phyloP scores from a whole-genome alignment of 78 protist species.

The Chrysochromulina tobinii region DNA sequence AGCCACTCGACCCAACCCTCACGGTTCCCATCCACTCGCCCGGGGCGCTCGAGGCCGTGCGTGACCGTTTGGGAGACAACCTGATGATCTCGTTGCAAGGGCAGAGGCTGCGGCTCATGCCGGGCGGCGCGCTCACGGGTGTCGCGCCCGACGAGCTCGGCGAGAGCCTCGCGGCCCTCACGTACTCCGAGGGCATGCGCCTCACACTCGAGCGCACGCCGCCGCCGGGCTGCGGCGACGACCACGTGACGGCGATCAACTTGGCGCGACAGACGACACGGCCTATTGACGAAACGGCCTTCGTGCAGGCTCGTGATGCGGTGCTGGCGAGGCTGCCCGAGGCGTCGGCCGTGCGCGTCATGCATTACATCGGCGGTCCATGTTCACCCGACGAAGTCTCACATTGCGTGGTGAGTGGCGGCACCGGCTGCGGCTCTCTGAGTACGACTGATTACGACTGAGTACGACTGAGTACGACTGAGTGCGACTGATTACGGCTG shows the following conservation, averaged over 20 bases:
- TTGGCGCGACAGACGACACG: not conserved
- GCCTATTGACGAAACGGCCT: no score
- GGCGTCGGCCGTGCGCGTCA: not conserved
- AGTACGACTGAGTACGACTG: no score
- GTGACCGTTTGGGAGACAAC: not conserved
- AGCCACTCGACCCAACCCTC: not conserved
- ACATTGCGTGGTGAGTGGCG: slow-evolving; percentile 7
- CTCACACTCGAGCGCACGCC: no score
- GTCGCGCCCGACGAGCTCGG: not conserved
- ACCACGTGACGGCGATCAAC: not conserved
- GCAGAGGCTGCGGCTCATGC: not conserved
- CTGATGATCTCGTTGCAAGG: not conserved
- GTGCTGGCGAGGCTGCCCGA: not conserved
- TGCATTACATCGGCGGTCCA: not conserved
- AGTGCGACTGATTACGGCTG: no score
- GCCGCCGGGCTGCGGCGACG: not conserved
- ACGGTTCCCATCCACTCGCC: not conserved
- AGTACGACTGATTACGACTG: no score
- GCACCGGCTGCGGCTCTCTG: not conserved
- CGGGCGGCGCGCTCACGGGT: not conserved
- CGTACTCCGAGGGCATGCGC: no score
- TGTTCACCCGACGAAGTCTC: not conserved
- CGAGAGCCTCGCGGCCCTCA: not conserved
- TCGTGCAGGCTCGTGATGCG: no score
- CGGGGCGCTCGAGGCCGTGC: not conserved